Percentiles rank a stretch among this genome's conserved stretches.
phyloP scores from a whole-genome alignment of 139 green algal species.

The Volvox reticuliferus region DNA sequence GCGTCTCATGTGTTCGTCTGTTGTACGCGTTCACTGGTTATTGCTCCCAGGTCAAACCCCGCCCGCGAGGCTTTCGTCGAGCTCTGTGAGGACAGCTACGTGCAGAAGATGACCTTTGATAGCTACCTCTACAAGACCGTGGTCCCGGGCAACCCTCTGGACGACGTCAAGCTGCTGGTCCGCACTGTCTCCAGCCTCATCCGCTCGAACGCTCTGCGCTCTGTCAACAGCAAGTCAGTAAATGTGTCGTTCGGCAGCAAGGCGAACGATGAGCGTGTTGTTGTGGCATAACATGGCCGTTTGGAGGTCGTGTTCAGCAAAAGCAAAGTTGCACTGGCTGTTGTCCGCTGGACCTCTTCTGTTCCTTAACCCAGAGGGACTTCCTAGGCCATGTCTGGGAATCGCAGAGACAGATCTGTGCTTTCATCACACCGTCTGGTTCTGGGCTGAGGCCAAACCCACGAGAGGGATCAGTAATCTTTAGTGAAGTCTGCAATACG shows the following conservation, averaged over 20 bases:
- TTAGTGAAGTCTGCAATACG: too few species aligned
- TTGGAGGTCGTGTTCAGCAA: neutral
- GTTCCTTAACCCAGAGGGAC: too few species aligned
- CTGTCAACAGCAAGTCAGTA: constrained; percentile 61
- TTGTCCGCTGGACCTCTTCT: too few species aligned
- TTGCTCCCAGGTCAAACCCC: constrained; percentile 87
- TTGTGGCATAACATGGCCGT: constrained; percentile 7
- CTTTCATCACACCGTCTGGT: too few species aligned
- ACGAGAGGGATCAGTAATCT: too few species aligned
- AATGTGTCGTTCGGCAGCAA: constrained; percentile 82
- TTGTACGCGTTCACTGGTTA: constrained; percentile 41
- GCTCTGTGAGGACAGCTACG: constrained; percentile 97
- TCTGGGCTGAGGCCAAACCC: too few species aligned
- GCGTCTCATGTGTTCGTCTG: too few species aligned
- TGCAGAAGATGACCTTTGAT: constrained; percentile 99
- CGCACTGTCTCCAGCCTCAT: constrained; percentile 92
- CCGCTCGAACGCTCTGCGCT: constrained; percentile 94
- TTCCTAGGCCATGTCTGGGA: too few species aligned
- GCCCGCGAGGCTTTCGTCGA: constrained; percentile 99
- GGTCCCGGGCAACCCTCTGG: constrained; percentile 97
- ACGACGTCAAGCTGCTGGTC: constrained; percentile 97
- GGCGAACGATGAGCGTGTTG: constrained; percentile 68
- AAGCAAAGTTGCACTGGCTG: too few species aligned
- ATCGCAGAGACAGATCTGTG: too few species aligned
- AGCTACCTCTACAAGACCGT: constrained; percentile 99